Evolutionary conservation across 2,329 filamentous ascomycete species (phyloP).

Genomic region (Aspergillus ochraceus): DNA sequence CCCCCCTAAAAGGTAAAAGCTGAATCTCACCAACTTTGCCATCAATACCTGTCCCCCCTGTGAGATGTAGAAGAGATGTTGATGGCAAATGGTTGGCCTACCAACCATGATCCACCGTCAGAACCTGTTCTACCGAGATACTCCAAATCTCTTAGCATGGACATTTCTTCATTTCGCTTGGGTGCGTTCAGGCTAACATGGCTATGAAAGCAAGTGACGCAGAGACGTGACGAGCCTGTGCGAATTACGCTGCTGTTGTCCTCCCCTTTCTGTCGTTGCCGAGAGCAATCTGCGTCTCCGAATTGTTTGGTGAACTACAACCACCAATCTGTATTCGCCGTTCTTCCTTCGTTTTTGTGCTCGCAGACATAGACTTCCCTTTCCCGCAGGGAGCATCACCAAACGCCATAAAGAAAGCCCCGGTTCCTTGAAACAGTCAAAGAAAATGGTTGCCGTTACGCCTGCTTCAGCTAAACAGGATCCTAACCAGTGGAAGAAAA

Average conservation of each 20-base stretch:
- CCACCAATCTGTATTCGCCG: slow-evolving; percentile 70
- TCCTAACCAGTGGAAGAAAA: slow-evolving; percentile 66
- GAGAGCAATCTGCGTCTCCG: slow-evolving; percentile 4
- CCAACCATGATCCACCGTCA: slow-evolving; percentile 14
- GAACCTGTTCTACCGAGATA: slow-evolving; percentile 3
- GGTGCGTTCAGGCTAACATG: slow-evolving; percentile 32
- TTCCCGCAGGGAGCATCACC: slow-evolving; percentile 46
- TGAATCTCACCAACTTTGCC: slow-evolving; percentile 17
- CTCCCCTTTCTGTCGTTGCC: slow-evolving; percentile 17
- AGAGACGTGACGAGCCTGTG: slow-evolving; percentile 21
- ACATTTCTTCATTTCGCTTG: slow-evolving; percentile 17
- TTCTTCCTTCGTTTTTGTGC: slow-evolving; percentile 63
- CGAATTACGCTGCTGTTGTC: slow-evolving; percentile 26
- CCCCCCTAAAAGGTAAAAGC: slow-evolving; percentile 37
- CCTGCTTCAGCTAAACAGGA: slow-evolving; percentile 43
- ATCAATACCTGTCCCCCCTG: slow-evolving; percentile 21
- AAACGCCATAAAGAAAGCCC: slow-evolving; percentile 42
- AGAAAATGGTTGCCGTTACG: slow-evolving; percentile 35
- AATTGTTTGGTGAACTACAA: slow-evolving; percentile 28
- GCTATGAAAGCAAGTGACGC: slow-evolving; percentile 32
- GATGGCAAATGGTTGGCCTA: slow-evolving; percentile 9
- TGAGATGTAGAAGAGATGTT: slow-evolving; percentile 12
- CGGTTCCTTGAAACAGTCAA: slow-evolving; percentile 23
- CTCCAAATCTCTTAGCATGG: slow-evolving; percentile 1
- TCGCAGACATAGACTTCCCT: slow-evolving; percentile 47